Evolutionary conservation across 1,284 basidiomycete genomes (phyloP).

Genomic region (Leucoagaricus sp.): DNA sequence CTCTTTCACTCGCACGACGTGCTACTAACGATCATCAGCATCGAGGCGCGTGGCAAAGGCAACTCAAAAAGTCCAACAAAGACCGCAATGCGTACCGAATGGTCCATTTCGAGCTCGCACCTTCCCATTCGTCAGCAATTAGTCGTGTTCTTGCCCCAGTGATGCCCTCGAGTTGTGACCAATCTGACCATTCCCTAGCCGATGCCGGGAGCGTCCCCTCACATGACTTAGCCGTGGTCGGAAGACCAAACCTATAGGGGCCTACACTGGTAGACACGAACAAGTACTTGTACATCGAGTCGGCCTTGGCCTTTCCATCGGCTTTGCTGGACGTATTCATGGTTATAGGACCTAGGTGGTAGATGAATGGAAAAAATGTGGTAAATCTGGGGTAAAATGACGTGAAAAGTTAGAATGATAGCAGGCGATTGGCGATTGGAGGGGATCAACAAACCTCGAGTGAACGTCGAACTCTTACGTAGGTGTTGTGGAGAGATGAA

Average conservation of each 20-base stretch:
- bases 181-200: constrained; percentile 1
- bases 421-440: neutral
- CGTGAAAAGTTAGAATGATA: neutral
- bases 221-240: neutral
- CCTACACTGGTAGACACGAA: neutral
- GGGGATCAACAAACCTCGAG: neutral
- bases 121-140: constrained; percentile 12
- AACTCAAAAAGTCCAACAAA: no score
- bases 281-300: neutral
- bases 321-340: constrained; percentile 10
- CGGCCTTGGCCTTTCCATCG: constrained; percentile 12
- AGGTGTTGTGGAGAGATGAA: neutral
- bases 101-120: constrained; percentile 12
- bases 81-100: constrained; percentile 1
- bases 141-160: constrained; percentile 11
- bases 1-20: constrained; percentile 2
- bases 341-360: neutral
- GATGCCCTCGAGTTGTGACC: constrained; percentile 9
- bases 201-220: neutral
- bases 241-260: constrained; percentile 7
- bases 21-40: neutral
- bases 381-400: neutral
- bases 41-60: no score
- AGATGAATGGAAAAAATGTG: neutral
- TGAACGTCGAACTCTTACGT: neutral